phyloP scores from a whole-genome alignment of 177 flowering plant species.

The Vitis hybrid region DNA sequence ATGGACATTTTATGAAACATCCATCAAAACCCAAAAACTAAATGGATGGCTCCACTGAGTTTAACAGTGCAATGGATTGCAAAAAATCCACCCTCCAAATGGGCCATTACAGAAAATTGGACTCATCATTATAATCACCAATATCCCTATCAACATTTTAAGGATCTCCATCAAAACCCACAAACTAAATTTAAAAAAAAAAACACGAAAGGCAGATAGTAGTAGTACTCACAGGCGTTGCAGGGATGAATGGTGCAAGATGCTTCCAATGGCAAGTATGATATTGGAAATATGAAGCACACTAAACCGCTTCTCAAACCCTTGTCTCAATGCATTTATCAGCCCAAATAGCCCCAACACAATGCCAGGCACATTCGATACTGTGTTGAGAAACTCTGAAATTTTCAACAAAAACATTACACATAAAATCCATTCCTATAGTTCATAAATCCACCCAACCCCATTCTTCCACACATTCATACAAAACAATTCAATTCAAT shows the following conservation, averaged over 20 bases:
- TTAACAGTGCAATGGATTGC: too few relatives aligned
- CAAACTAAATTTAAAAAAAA: not conserved
- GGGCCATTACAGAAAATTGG: too few relatives aligned
- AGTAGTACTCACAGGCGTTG: slow-evolving; percentile 69
- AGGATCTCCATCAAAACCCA: too few relatives aligned
- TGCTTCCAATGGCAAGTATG: slow-evolving; percentile 87
- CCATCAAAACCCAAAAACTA: too few relatives aligned
- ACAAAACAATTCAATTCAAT: too few relatives aligned
- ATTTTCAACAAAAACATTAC: slow-evolving; percentile 59
- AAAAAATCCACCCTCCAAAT: too few relatives aligned
- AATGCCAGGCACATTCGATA: slow-evolving; percentile 75
- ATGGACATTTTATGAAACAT: too few relatives aligned
- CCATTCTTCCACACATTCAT: too few relatives aligned
- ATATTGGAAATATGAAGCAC: slow-evolving; percentile 88
- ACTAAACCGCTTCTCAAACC: slow-evolving; percentile 93
- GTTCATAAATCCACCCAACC: too few relatives aligned
- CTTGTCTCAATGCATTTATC: slow-evolving; percentile 75
- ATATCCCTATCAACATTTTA: too few relatives aligned
- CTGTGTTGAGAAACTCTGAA: slow-evolving; percentile 90
- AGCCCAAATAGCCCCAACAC: slow-evolving; percentile 87
- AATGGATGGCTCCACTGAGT: too few relatives aligned
- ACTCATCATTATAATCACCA: too few relatives aligned
- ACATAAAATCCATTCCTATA: slow-evolving; percentile 27
- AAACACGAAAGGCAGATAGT: not conserved
- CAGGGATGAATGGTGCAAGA: slow-evolving; percentile 84